Percentiles rank a stretch among this genome's conserved stretches.
phyloP scores from a whole-genome alignment of 2,329 filamentous ascomycete species.

The Dactylellina leptospora region DNA sequence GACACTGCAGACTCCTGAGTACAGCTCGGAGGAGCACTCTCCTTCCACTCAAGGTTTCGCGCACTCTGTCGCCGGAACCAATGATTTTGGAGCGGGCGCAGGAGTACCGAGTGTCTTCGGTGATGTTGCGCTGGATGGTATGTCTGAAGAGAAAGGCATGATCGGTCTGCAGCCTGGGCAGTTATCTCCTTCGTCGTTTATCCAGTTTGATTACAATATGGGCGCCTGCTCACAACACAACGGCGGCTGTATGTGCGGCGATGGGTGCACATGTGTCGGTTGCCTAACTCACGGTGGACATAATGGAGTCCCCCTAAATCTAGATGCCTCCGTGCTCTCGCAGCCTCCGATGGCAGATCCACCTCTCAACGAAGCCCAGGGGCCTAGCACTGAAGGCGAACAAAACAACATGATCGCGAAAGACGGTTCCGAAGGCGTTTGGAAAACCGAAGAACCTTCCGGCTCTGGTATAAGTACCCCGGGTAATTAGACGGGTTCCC shows the following conservation, averaged over 20 bases:
- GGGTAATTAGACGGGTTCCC: no score
- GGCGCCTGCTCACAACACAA: constrained; percentile 55
- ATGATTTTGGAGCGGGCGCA: constrained; percentile 15
- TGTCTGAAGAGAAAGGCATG: constrained; percentile 33
- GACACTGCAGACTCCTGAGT: constrained; percentile 60
- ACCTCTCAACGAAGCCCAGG: constrained; percentile 9
- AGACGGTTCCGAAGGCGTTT: constrained; percentile 20
- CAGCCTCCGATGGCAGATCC: constrained; percentile 5
- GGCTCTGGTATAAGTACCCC: no score
- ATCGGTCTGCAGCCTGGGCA: constrained; percentile 29
- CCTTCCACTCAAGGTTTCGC: constrained; percentile 47
- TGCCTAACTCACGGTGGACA: constrained; percentile 55
- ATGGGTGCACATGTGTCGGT: constrained; percentile 56
- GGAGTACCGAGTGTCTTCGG: constrained; percentile 31
- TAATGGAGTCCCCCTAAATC: constrained; percentile 30
- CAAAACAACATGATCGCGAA: constrained; percentile 4
- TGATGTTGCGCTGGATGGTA: constrained; percentile 35
- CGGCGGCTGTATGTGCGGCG: constrained; percentile 56
- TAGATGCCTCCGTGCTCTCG: constrained; percentile 15
- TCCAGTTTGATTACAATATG: constrained; percentile 56
- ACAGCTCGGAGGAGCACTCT: constrained; percentile 49
- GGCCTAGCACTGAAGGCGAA: not conserved
- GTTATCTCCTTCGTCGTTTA: constrained; percentile 55
- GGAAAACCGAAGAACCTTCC: constrained; percentile 36
- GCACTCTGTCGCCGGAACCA: constrained; percentile 12